phyloP scores from a whole-genome alignment of 169 alveolate genomes.

The Eimeria sp. region DNA sequence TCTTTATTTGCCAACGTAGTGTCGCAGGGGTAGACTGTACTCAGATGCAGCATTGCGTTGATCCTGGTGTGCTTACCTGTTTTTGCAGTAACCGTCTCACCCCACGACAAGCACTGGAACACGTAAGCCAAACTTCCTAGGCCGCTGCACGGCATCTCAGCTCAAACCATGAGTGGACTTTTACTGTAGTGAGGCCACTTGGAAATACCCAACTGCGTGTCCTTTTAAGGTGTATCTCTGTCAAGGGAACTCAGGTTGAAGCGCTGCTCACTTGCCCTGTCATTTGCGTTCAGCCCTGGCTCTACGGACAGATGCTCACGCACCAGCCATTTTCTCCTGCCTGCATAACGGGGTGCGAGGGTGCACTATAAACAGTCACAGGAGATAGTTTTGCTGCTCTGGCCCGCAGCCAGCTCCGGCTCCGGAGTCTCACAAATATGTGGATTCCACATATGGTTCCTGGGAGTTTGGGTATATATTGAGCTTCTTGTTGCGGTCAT shows the following conservation, averaged over 20 bases:
- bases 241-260: neutral
- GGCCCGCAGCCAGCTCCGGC: neutral
- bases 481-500: neutral
- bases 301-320: constrained; percentile 51
- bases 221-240: neutral
- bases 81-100: constrained; percentile 50
- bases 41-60: neutral
- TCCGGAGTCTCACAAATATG: neutral
- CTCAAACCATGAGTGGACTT: neutral
- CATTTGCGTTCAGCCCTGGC: constrained; percentile 55
- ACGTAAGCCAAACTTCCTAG: constrained; percentile 55
- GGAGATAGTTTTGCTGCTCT: neutral
- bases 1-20: neutral
- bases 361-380: neutral
- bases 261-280: neutral
- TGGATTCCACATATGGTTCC: neutral
- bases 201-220: neutral
- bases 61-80: neutral
- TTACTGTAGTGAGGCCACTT: neutral
- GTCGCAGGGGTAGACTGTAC: neutral
- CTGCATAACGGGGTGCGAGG: constrained; percentile 30
- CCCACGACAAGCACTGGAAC: constrained; percentile 67
- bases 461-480: neutral
- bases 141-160: neutral
- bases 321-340: constrained; percentile 34